A percentile compares a stretch with the other conserved stretches of the same genome.
phyloP scores from a whole-genome alignment of 331 rosid species.

The Telfairia occidentalis region DNA sequence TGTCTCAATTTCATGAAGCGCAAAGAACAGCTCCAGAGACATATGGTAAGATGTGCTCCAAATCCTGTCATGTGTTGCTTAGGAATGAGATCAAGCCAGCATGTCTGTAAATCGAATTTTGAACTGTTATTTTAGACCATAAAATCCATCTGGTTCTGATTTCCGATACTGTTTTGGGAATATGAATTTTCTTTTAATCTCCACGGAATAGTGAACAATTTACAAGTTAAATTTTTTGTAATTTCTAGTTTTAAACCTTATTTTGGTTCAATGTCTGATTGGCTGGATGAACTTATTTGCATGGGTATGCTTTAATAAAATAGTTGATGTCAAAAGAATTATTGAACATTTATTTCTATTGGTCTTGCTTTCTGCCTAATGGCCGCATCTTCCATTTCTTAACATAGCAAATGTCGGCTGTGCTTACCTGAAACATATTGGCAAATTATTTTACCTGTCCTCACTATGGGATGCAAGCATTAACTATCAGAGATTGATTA shows the following conservation, averaged over 20 bases:
- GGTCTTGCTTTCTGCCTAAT: neutral
- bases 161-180: neutral
- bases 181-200: neutral
- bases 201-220: neutral
- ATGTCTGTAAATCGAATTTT: neutral
- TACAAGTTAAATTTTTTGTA: neutral
- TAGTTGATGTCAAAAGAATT: neutral
- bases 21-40: conserved; percentile 99
- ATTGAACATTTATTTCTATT: neutral
- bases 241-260: neutral
- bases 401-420: neutral
- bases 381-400: neutral
- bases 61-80: neutral
- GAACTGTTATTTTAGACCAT: neutral
- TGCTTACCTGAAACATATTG: conserved; percentile 9
- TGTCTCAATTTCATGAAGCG: conserved; percentile 99
- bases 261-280: neutral
- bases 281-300: neutral
- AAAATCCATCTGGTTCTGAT: neutral
- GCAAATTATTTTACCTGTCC: neutral
- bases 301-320: neutral
- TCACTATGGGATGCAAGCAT: neutral
- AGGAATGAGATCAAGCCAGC: neutral
- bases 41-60: conserved; percentile 71
- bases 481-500: neutral